Percentiles rank a stretch among this genome's conserved stretches.
Evolutionary conservation across 2,329 filamentous ascomycete species (phyloP).

Genomic region (Trichocomaceae sp.): DNA sequence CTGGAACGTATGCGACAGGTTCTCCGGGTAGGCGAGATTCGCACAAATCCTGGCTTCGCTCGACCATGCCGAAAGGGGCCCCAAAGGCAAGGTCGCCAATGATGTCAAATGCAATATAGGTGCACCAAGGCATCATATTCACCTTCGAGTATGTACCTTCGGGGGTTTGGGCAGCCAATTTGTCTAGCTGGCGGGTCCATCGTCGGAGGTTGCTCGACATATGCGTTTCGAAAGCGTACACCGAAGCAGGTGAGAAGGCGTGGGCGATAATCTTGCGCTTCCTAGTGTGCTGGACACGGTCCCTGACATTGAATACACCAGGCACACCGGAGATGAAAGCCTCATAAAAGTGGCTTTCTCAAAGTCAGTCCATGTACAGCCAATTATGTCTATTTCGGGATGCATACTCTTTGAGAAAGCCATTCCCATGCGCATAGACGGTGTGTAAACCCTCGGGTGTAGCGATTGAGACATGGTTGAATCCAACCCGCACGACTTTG

Average conservation of each 20-base stretch:
- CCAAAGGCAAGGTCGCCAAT: slow-evolving; percentile 19
- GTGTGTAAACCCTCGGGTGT: slow-evolving; percentile 17
- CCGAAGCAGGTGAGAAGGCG: slow-evolving; percentile 27
- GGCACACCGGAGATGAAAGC: slow-evolving; percentile 29
- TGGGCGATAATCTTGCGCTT: slow-evolving; percentile 32
- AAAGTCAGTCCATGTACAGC: not conserved
- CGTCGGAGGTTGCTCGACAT: slow-evolving; percentile 23
- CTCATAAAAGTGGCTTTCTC: slow-evolving; percentile 24
- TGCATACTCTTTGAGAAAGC: slow-evolving; percentile 23
- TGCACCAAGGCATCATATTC: slow-evolving; percentile 18
- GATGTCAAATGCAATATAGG: slow-evolving; percentile 14
- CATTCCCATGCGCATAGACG: slow-evolving; percentile 26
- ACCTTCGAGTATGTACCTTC: slow-evolving; percentile 6
- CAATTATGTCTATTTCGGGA: slow-evolving; percentile 2
- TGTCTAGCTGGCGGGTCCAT: slow-evolving; percentile 18
- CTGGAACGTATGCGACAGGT: slow-evolving; percentile 16
- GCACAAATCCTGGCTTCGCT: slow-evolving; percentile 19
- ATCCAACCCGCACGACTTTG: slow-evolving; percentile 19
- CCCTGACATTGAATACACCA: slow-evolving; percentile 30
- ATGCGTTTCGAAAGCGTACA: slow-evolving; percentile 26
- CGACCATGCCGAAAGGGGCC: slow-evolving; percentile 20
- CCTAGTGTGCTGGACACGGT: slow-evolving; percentile 27
- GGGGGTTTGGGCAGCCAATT: slow-evolving; percentile 5
- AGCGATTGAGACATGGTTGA: slow-evolving; percentile 22
- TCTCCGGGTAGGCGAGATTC: slow-evolving; percentile 16